Base-by-base conservation (phyloP, 768 basidiomycete genomes). In the Amanita muscaria region DNA sequence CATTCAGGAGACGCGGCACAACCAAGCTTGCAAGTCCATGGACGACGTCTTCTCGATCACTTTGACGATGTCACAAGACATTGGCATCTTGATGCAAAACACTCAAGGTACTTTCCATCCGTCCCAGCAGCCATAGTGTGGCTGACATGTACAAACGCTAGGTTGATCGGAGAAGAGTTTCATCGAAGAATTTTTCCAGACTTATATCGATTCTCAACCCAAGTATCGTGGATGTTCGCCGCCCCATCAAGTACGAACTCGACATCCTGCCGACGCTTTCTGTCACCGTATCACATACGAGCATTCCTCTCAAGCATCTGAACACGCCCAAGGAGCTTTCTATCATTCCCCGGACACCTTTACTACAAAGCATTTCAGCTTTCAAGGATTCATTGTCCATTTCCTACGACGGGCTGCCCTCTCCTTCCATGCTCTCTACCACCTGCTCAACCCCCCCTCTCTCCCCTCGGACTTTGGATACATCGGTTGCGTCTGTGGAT, bases 181-280 rank as follows among this genome's bases (percentile, higher is more conserved):
- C 19, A 15, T 47, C 40, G 31, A 40, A 21, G 25, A 18, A 11
- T 40, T 47, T 21, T 18, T 22, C n/a, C 30, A 47, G 5, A 40
- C 46, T 7, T 47, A 47, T 24, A n/a, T n/a, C n/a, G n/a, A n/a
- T n/a, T n/a, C 39, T 41, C 34, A 32, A 40, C 25, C 40, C 46
- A 8, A 24, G 15, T 24, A 29, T 33, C 6, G 39, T 47, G 8
- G 46, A 47, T 12, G 23, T 47, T 11, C 40, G 18, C 14, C 46
- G 46, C 18, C 18, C 22, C 23, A 18, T 19, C n/a, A 47, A 34
- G 15, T 41, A 42, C 14, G 46, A 40, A 16, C 40, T 47, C 10
- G 25, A 19, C 7, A 32, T 8, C 21, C 8, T 29, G 12, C 16
- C 35, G 15, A 14, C 22, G 38, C 27, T 38, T 11, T 31, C 36